phyloP scores from a whole-genome alignment of 2,329 filamentous ascomycete species.

The Penicillium olsonii region DNA sequence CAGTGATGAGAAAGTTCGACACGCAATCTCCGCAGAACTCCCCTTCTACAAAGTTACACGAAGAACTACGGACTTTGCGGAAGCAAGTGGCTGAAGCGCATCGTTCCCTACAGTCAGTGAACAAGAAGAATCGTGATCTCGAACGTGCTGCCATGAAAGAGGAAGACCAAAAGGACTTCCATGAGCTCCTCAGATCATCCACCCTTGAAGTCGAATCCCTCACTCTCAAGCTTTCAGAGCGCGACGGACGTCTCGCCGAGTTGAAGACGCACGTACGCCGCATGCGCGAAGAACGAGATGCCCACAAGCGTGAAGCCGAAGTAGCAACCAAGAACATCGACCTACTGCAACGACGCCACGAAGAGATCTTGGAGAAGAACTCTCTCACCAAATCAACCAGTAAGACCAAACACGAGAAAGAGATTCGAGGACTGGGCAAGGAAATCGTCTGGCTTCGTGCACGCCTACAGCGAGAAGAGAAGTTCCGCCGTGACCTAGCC shows the following conservation, averaged over 20 bases:
- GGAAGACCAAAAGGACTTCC: slow-evolving; percentile 46
- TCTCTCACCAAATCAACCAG: slow-evolving; percentile 40
- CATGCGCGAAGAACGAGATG: slow-evolving; percentile 50
- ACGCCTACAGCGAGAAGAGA: slow-evolving; percentile 75
- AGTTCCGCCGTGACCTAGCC: slow-evolving; percentile 75
- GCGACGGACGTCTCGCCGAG: slow-evolving; percentile 64
- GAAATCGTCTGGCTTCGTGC: slow-evolving; percentile 91
- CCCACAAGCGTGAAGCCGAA: slow-evolving; percentile 44
- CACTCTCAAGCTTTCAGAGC: slow-evolving; percentile 70
- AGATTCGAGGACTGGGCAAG: slow-evolving; percentile 78
- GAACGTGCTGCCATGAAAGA: slow-evolving; percentile 53
- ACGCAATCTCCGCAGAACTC: slow-evolving; percentile 57
- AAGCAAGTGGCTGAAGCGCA: slow-evolving; percentile 63
- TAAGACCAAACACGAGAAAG: slow-evolving; percentile 56
- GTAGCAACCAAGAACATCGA: slow-evolving; percentile 46
- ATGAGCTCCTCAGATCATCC: slow-evolving; percentile 50
- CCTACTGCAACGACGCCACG: slow-evolving; percentile 60
- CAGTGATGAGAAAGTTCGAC: slow-evolving; percentile 54
- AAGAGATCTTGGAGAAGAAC: slow-evolving; percentile 58
- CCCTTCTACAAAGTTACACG: slow-evolving; percentile 42
- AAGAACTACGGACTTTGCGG: slow-evolving; percentile 61
- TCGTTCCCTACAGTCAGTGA: slow-evolving; percentile 60
- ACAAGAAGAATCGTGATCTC: slow-evolving; percentile 51
- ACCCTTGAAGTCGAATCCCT: slow-evolving; percentile 62
- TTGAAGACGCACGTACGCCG: slow-evolving; percentile 64